Conservation (phyloP, 1,284 basidiomycete species). For the Puccinia coronata region DNA sequence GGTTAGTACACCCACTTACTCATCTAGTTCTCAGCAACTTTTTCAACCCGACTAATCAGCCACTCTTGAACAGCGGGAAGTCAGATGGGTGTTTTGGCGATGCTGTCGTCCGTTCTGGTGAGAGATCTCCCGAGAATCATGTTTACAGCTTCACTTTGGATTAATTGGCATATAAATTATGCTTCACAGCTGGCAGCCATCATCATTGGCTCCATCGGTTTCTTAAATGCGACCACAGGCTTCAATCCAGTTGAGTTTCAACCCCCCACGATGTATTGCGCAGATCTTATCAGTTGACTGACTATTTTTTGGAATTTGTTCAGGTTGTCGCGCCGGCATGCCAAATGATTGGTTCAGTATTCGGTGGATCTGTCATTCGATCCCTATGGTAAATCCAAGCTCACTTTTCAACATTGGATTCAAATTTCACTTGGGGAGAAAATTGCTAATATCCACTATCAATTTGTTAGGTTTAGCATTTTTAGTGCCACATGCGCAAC, state of each 20-base stretch:
- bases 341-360: constrained; percentile 49
- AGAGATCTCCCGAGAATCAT: background rate
- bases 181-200: constrained; percentile 27
- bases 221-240: constrained; percentile 48
- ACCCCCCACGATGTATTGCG: background rate
- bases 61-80: constrained; percentile 26
- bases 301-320: background rate
- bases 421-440: background rate
- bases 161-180: background rate
- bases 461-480: constrained; percentile 44
- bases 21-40: background rate
- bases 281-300: background rate
- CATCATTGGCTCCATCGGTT: constrained; percentile 47
- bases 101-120: constrained; percentile 36
- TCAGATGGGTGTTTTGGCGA: constrained; percentile 32
- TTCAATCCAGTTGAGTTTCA: constrained; percentile 48
- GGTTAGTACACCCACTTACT: constrained; percentile 14
- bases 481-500: constrained; percentile 49
- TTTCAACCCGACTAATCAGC: background rate
- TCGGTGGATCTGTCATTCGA: constrained; percentile 49
- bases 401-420: background rate
- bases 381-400: constrained; percentile 35
- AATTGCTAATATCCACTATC: background rate
- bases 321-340: constrained; percentile 50
- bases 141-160: background rate